Percentiles rank a stretch among this genome's conserved stretches.
Conservation (phyloP, 208 protist genomes). For the Wallacemonas sp. region DNA sequence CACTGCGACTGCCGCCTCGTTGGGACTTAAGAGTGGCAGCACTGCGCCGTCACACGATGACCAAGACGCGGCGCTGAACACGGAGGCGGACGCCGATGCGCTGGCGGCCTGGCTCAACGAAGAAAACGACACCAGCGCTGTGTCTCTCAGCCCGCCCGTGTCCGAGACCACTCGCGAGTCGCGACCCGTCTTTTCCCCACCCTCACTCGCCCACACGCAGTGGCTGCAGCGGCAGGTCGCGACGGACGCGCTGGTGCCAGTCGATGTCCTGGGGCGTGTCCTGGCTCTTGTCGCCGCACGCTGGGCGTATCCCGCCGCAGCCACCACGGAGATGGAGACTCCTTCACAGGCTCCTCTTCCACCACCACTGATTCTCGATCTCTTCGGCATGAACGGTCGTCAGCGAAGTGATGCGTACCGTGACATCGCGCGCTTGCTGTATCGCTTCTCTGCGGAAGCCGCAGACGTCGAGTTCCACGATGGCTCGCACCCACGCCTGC, state of each 20-base stretch:
- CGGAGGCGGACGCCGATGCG: background rate
- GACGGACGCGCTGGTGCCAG: constrained; percentile 41
- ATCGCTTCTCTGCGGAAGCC: background rate
- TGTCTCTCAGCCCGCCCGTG: no score
- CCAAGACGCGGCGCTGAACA: background rate
- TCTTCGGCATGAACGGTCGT: constrained; percentile 13
- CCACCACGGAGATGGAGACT: background rate
- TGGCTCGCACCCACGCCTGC: background rate
- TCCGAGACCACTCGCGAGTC: no score
- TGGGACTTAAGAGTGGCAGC: no score
- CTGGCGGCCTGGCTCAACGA: constrained; percentile 10
- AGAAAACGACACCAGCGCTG: no score
- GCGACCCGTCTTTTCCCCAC: no score
- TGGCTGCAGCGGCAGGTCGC: constrained; percentile 87
- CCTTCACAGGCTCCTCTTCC: background rate
- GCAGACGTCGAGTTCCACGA: background rate
- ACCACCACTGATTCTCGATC: constrained; percentile 20
- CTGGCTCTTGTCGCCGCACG: constrained; percentile 35
- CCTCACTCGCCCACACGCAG: constrained; percentile 58
- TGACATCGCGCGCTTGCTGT: constrained; percentile 10
- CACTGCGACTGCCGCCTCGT: background rate
- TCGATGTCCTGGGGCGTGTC: constrained; percentile 48
- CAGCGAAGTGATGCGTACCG: constrained; percentile 6
- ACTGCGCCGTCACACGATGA: no score
- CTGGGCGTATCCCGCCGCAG: constrained; percentile 19